Conservation (phyloP, 257 asterid species). For the Rubia yunnanensis region DNA sequence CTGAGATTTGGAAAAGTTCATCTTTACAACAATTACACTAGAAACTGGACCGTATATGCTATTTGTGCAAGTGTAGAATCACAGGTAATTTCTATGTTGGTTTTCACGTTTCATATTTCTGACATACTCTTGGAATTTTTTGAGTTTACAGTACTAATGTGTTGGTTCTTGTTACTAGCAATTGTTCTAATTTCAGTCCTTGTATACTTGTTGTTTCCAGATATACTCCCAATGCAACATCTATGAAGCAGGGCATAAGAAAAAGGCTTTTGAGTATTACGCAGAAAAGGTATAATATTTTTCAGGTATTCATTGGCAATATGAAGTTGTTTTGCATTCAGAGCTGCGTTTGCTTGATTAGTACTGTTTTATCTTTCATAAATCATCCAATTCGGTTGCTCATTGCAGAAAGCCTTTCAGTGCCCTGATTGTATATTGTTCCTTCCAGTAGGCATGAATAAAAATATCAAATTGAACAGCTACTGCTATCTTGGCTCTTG, state of each 20-base stretch:
- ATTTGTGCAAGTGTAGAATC: slow-evolving; percentile 97
- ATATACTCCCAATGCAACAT: slow-evolving; percentile 79
- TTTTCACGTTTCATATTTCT: neutral
- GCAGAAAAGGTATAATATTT: slow-evolving; percentile 61
- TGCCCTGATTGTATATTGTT: neutral
- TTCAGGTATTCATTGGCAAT: neutral
- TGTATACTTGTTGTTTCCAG: slow-evolving; percentile 24
- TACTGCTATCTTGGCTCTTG: neutral
- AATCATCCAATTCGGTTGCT: neutral
- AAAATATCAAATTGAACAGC: neutral
- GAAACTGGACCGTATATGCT: slow-evolving; percentile 85
- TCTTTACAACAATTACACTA: slow-evolving; percentile 77
- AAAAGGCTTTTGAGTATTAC: slow-evolving; percentile 76
- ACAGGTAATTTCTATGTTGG: slow-evolving; percentile 42
- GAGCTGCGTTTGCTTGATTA: neutral
- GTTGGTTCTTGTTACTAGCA: neutral
- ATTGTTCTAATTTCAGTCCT: slow-evolving; percentile 2
- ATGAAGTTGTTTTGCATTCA: neutral
- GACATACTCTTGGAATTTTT: neutral
- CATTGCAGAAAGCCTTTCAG: neutral
- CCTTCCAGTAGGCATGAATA: neutral
- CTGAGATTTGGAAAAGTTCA: slow-evolving; percentile 91
- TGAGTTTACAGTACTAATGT: neutral
- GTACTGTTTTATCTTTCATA: neutral
- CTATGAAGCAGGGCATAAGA: slow-evolving; percentile 76